Evolutionary conservation across 2,329 filamentous ascomycete genomes (phyloP).

Genomic region (Clonostachys byssicola): DNA sequence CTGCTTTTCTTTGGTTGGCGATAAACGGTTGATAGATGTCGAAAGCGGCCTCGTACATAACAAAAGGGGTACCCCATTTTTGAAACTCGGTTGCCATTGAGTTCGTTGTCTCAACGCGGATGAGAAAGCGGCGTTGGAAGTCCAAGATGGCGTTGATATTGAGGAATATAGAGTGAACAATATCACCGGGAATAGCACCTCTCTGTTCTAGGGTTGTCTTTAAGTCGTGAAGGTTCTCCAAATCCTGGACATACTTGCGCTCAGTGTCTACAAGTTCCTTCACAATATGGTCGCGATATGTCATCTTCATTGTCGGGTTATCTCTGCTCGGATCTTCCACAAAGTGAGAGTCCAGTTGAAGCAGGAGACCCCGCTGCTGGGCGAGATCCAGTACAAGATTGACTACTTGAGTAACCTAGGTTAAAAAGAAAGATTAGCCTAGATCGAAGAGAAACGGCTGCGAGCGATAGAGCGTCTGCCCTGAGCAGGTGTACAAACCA

Average conservation of each 20-base stretch:
- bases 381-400: constrained; percentile 88
- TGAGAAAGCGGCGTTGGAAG: constrained; percentile 91
- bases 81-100: constrained; percentile 72
- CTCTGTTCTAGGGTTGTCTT: constrained; percentile 88
- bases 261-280: constrained; percentile 92
- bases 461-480: neutral
- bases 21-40: constrained; percentile 96
- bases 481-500: constrained; percentile 11
- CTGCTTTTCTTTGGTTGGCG: constrained; percentile 90
- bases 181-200: constrained; percentile 82
- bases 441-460: neutral
- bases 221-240: constrained; percentile 88
- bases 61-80: constrained; percentile 93
- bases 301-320: constrained; percentile 61
- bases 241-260: constrained; percentile 94
- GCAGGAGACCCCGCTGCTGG: constrained; percentile 71
- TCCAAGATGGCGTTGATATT: constrained; percentile 94
- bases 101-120: constrained; percentile 93
- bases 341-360: constrained; percentile 53
- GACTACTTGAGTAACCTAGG: constrained; percentile 79
- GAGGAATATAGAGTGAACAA: constrained; percentile 90
- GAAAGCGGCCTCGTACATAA: constrained; percentile 80
- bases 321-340: constrained; percentile 43
- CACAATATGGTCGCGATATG: constrained; percentile 80
- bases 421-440: neutral